phyloP scores from a whole-genome alignment of 148 eudicot genomes.

The Suaeda aralocaspica region DNA sequence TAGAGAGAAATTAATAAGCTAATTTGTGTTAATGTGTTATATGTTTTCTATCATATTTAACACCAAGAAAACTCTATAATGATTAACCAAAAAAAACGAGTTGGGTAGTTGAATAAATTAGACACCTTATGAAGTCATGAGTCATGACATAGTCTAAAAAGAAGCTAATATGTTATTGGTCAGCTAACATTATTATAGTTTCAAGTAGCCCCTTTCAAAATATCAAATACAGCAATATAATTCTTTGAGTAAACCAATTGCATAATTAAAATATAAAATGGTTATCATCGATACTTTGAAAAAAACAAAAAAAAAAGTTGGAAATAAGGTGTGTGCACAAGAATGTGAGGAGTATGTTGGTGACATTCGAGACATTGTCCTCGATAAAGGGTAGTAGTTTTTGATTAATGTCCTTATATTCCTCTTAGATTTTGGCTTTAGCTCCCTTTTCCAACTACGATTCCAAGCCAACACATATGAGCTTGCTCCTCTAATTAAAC shows the following conservation, averaged over 20 bases:
- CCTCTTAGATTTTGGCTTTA: constrained; percentile 11
- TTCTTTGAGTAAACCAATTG: constrained; percentile 6
- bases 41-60: too few species aligned
- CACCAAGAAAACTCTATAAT: too few species aligned
- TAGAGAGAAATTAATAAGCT: too few species aligned
- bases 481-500: constrained; percentile 7
- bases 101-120: too few species aligned
- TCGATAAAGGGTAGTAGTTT: constrained; percentile 14
- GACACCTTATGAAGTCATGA: too few species aligned
- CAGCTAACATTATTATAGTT: too few species aligned
- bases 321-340: background rate
- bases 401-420: background rate
- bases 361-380: constrained; percentile 31
- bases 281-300: background rate
- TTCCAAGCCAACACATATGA: constrained; percentile 14
- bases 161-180: too few species aligned
- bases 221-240: too few species aligned
- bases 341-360: constrained; percentile 35
- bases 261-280: background rate
- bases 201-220: too few species aligned
- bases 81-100: too few species aligned
- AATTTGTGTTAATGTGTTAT: too few species aligned
- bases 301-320: background rate
- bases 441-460: constrained; percentile 1
- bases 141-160: too few species aligned